Percentiles rank a stretch among this genome's conserved stretches.
These are phyloP conservation scores for Sechiopsis laciniata DNA, from an alignment of 306 rosid species.

Conservation along the genomic window DNA sequence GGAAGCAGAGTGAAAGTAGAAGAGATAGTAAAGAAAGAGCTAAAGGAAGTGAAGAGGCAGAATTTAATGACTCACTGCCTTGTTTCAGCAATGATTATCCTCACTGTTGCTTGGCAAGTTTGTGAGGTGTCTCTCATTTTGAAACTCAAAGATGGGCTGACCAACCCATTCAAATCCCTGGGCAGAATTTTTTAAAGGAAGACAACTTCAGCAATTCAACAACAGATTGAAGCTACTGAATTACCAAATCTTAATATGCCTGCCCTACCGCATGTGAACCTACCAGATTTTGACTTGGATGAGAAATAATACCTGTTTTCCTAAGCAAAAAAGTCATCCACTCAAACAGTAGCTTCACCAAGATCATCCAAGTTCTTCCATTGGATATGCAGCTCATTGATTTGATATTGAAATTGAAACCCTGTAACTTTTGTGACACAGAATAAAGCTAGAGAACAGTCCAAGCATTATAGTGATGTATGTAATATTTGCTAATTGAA, in stretches of 20 bases:
- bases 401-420: not conserved
- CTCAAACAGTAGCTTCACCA: not conserved
- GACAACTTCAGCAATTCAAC: constrained; percentile 17
- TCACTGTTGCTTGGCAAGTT: constrained; percentile 67
- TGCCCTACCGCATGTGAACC: constrained; percentile 24
- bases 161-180: constrained; percentile 45
- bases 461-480: too few species aligned
- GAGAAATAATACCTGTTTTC: not conserved
- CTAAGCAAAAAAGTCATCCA: not conserved
- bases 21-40: constrained; percentile 44
- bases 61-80: constrained; percentile 73
- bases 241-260: constrained; percentile 37
- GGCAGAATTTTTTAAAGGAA: constrained; percentile 34
- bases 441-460: not conserved
- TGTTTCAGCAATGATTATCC: constrained; percentile 65
- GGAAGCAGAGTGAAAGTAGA: not conserved
- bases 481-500: too few species aligned
- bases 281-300: constrained; percentile 11
- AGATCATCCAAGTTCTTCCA: not conserved
- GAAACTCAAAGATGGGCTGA: constrained; percentile 50
- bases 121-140: constrained; percentile 54
- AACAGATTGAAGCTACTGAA: constrained; percentile 24
- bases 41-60: constrained; percentile 59
- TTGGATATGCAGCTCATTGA: not conserved
- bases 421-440: not conserved